Percentiles rank a stretch among this genome's conserved stretches.
Evolutionary conservation across 208 protist species (phyloP).

Genomic region (Leishmania martiniquensis): DNA sequence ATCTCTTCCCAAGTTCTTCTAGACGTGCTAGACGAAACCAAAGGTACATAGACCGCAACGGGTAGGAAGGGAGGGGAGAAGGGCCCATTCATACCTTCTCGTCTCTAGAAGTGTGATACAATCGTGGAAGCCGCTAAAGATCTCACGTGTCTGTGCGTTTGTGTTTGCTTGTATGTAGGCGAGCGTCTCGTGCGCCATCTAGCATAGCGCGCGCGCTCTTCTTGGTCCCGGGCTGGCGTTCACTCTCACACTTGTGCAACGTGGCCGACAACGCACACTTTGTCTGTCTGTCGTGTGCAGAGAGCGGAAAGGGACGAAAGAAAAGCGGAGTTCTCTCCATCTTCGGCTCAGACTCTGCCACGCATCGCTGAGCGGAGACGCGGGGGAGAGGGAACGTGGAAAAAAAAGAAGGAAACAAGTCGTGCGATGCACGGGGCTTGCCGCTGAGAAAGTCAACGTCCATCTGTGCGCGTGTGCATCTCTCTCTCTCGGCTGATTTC

Average conservation of each 20-base stretch:
- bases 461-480: too few relatives aligned
- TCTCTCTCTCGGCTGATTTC: background rate
- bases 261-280: background rate
- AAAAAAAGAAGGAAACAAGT: background rate
- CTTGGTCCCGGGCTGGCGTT: background rate
- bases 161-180: conserved; percentile 10
- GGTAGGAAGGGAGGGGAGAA: background rate
- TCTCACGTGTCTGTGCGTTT: background rate
- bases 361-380: background rate
- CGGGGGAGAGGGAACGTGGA: too few relatives aligned
- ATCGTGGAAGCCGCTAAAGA: background rate
- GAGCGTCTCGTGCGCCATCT: background rate
- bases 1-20: background rate
- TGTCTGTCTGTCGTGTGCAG: background rate
- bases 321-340: background rate
- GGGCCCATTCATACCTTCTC: background rate
- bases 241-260: background rate
- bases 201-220: background rate
- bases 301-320: background rate
- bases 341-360: background rate
- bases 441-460: background rate
- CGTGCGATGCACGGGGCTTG: background rate
- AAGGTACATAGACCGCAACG: background rate
- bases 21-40: background rate
- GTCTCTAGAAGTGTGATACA: background rate